These are phyloP conservation scores for Gloeostereum incarnatum DNA, from an alignment of 768 basidiomycete species.

Conservation along the genomic window DNA sequence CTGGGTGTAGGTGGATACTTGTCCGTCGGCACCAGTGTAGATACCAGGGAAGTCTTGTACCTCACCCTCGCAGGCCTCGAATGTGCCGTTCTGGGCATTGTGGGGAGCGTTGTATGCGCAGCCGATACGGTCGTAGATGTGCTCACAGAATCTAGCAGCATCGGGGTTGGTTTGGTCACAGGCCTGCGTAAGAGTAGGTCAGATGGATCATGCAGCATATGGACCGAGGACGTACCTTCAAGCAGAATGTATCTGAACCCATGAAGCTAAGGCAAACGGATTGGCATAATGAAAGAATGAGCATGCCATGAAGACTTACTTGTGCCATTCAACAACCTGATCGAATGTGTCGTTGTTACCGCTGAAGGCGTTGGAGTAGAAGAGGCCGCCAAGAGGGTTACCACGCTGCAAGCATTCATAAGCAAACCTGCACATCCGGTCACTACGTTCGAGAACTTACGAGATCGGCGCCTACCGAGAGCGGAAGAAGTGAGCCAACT, in stretches of 20 bases:
- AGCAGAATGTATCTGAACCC: slow-evolving; percentile 36
- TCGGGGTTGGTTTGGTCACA: slow-evolving; percentile 39
- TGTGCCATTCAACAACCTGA: slow-evolving; percentile 42
- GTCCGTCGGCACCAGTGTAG: slow-evolving; percentile 26
- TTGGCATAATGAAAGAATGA: not conserved
- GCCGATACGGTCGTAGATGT: slow-evolving; percentile 44
- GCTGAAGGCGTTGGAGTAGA: slow-evolving; percentile 37
- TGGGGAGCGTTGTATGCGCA: slow-evolving; percentile 46
- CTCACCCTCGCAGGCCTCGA: slow-evolving; percentile 40
- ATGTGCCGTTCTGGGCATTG: slow-evolving; percentile 29
- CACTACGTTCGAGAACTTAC: too few species aligned
- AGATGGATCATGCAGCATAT: too few species aligned
- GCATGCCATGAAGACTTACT: slow-evolving; percentile 18
- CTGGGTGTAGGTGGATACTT: slow-evolving; percentile 12
- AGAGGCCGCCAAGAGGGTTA: slow-evolving; percentile 45
- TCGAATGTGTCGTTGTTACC: slow-evolving; percentile 20
- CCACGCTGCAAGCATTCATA: slow-evolving; percentile 31
- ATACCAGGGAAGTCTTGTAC: slow-evolving; percentile 35
- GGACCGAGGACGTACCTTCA: too few species aligned
- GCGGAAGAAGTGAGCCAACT: too few species aligned
- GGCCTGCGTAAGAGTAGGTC: too few species aligned
- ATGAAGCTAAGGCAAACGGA: slow-evolving; percentile 33
- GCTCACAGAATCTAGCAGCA: slow-evolving; percentile 22
- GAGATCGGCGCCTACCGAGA: too few species aligned
- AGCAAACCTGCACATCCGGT: too few species aligned